Percentiles rank a stretch among this genome's conserved stretches.
Evolutionary conservation across 805 yeast genomes (phyloP).

Genomic region (Barnettozyma siamensis): DNA sequence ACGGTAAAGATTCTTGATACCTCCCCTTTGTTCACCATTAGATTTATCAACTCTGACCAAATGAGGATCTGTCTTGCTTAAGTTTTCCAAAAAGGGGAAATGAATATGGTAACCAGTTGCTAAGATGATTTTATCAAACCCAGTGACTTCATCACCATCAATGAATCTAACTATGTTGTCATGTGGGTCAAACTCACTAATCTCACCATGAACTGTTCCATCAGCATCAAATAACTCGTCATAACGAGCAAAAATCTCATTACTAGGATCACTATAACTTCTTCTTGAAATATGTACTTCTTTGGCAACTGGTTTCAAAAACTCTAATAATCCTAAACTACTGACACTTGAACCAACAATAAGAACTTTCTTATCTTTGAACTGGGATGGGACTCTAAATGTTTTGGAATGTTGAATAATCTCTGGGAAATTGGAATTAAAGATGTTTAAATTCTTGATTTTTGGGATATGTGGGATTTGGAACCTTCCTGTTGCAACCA

Average conservation of each 20-base stretch:
- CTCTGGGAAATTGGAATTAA: constrained; percentile 33
- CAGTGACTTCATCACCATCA: constrained; percentile 24
- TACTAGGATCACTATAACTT: not conserved
- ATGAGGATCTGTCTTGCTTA: constrained; percentile 11
- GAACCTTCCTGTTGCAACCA: constrained; percentile 52
- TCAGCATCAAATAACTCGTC: constrained; percentile 5
- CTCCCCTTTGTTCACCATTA: constrained; percentile 16
- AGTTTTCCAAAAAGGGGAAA: constrained; percentile 29
- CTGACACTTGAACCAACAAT: constrained; percentile 38
- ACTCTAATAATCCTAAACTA: constrained; percentile 35
- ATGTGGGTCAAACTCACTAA: constrained; percentile 6
- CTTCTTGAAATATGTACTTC: constrained; percentile 13
- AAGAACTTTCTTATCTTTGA: constrained; percentile 32
- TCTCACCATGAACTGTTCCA: constrained; percentile 11
- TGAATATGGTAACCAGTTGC: constrained; percentile 38
- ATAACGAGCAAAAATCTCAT: not conserved
- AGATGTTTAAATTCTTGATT: constrained; percentile 39
- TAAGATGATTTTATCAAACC: constrained; percentile 31
- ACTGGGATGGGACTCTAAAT: constrained; percentile 34
- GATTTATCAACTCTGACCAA: constrained; percentile 13
- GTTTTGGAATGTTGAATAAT: constrained; percentile 27
- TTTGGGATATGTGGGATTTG: constrained; percentile 48
- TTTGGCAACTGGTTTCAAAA: constrained; percentile 20
- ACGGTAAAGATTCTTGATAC: constrained; percentile 27
- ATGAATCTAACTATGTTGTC: constrained; percentile 8